phyloP scores from a whole-genome alignment of 129 eudicot species.

The Solidago caesia region DNA sequence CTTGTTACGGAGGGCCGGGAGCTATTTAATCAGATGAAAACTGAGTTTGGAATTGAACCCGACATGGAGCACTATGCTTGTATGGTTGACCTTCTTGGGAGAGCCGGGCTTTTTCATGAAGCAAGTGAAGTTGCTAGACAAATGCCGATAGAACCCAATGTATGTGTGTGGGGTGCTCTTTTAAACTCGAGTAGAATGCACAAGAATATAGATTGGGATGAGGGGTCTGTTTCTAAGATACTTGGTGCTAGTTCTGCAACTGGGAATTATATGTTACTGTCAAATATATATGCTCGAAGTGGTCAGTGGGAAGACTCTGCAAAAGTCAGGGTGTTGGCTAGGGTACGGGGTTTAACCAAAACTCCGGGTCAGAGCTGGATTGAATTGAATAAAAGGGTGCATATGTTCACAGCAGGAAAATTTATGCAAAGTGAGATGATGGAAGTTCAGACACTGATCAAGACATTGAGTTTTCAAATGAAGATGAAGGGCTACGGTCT shows the following conservation, averaged over 20 bases:
- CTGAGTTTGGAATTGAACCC: slow-evolving; percentile 49
- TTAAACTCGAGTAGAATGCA: slow-evolving; percentile 63
- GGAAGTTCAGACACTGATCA: slow-evolving; percentile 33
- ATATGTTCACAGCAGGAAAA: slow-evolving; percentile 49
- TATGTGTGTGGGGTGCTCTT: slow-evolving; percentile 66
- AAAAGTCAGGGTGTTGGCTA: slow-evolving; percentile 54
- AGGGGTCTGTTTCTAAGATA: slow-evolving; percentile 46
- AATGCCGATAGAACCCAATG: slow-evolving; percentile 78
- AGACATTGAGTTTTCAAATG: slow-evolving; percentile 48
- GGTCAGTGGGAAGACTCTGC: slow-evolving; percentile 83
- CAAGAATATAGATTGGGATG: slow-evolving; percentile 45
- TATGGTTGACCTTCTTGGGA: slow-evolving; percentile 80
- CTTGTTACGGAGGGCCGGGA: slow-evolving; percentile 55
- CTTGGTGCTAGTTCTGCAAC: slow-evolving; percentile 32
- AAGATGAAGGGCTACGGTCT: slow-evolving; percentile 32
- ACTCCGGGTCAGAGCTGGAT: slow-evolving; percentile 73
- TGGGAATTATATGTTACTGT: slow-evolving; percentile 71
- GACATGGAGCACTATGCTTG: slow-evolving; percentile 67
- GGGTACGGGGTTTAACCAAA: slow-evolving; percentile 65
- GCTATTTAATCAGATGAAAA: slow-evolving; percentile 49
- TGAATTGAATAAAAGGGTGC: slow-evolving; percentile 61
- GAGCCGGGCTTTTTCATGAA: slow-evolving; percentile 67
- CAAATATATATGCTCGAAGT: slow-evolving; percentile 60
- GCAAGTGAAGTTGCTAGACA: slow-evolving; percentile 47
- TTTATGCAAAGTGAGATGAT: slow-evolving; percentile 37